phyloP scores from a whole-genome alignment of 176 grass and related monocot genomes.

The Hyparrhenia diplandra region DNA sequence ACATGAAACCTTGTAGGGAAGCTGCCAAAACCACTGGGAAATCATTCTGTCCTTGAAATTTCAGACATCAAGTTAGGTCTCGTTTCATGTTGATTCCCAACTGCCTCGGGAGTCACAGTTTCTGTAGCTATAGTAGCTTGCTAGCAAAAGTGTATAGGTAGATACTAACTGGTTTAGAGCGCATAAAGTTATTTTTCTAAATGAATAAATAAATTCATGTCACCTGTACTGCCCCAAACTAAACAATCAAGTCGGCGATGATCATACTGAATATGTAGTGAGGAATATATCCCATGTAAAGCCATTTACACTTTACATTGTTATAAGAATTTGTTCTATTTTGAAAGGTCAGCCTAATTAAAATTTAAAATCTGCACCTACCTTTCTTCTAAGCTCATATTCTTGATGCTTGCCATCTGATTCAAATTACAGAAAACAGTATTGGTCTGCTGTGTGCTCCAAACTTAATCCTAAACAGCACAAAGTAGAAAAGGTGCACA shows the following conservation, averaged over 20 bases:
- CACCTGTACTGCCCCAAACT: slow-evolving; percentile 20
- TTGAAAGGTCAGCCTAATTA: slow-evolving; percentile 41
- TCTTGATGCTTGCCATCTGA: slow-evolving; percentile 18
- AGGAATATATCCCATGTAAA: slow-evolving; percentile 45
- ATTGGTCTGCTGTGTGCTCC: not conserved
- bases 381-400: not conserved
- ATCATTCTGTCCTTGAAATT: not conserved
- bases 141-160: too few relatives aligned
- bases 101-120: not conserved
- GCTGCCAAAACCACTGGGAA: not conserved
- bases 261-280: slow-evolving; percentile 32
- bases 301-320: slow-evolving; percentile 31
- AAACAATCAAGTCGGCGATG: slow-evolving; percentile 15
- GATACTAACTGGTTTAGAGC: not conserved
- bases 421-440: slow-evolving; percentile 15
- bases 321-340: slow-evolving; percentile 37
- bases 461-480: slow-evolving; percentile 2
- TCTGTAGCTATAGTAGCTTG: not conserved
- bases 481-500: not conserved
- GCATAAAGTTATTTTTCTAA: slow-evolving; percentile 23
- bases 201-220: slow-evolving; percentile 30
- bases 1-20: not conserved
- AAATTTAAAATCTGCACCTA: not conserved
- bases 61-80: not conserved
- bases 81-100: not conserved